A percentile compares a stretch with the other conserved stretches of the same genome.
These are phyloP conservation scores for Chaetomiaceae sp. DNA, from an alignment of 2,329 filamentous ascomycete species.

Conservation along the genomic window DNA sequence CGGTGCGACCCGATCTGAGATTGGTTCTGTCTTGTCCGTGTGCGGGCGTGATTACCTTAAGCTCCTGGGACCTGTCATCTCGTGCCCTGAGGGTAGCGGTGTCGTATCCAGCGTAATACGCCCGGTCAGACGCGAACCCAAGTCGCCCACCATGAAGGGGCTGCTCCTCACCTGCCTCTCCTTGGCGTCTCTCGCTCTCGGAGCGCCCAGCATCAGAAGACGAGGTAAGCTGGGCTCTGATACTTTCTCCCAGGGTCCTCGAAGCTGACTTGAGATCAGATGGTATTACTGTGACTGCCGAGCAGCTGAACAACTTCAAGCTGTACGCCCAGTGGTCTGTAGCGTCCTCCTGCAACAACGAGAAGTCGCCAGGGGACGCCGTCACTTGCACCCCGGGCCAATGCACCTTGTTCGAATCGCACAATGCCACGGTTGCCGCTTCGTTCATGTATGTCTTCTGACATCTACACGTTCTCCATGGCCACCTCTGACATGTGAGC, in stretches of 20 bases:
- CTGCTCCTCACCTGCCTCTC: slow-evolving; percentile 16
- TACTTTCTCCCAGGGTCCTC: no score
- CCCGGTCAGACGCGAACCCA: not conserved
- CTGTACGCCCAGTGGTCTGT: slow-evolving; percentile 36
- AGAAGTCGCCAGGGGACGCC: slow-evolving; percentile 29
- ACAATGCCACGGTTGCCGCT: slow-evolving; percentile 41
- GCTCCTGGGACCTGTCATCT: not conserved
- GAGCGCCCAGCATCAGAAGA: slow-evolving; percentile 15
- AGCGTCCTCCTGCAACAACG: slow-evolving; percentile 20
- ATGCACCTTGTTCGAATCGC: slow-evolving; percentile 43
- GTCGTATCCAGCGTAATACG: not conserved
- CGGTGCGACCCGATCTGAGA: no score
- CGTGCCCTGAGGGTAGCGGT: not conserved
- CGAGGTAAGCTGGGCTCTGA: slow-evolving; percentile 1
- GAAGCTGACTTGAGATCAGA: slow-evolving; percentile 14
- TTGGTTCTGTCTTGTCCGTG: no score
- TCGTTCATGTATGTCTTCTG: slow-evolving; percentile 36
- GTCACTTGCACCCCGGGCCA: slow-evolving; percentile 28
- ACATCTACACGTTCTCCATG: not conserved
- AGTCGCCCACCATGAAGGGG: slow-evolving; percentile 17
- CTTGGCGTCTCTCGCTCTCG: slow-evolving; percentile 17
- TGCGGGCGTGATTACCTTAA: no score
- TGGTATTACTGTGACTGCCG: slow-evolving; percentile 4
- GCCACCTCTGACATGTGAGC: slow-evolving; percentile 4
- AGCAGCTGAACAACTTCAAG: slow-evolving; percentile 7